Evolutionary conservation across 2,329 filamentous ascomycete species (phyloP).

Genomic region (Mollisiaceae sp.): DNA sequence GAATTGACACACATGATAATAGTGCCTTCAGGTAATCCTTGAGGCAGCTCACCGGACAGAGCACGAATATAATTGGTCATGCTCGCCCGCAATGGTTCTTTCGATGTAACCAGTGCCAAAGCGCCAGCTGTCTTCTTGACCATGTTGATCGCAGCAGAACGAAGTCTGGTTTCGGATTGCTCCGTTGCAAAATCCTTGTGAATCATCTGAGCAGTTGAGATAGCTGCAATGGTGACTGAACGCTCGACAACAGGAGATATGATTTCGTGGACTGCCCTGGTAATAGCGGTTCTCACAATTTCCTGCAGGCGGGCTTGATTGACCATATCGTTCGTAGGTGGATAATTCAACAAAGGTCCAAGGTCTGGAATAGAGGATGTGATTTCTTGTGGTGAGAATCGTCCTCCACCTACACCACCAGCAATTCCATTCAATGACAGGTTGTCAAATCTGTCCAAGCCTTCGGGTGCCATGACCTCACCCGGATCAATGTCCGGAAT

Average conservation of each 20-base stretch:
- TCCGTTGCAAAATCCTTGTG: conserved; percentile 97
- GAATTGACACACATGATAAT: conserved; percentile 99
- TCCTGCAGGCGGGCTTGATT: conserved; percentile 69
- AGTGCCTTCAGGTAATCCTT: conserved; percentile 87
- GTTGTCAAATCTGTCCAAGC: conserved; percentile 81
- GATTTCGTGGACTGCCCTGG: conserved; percentile 91
- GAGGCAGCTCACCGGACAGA: conserved; percentile 69
- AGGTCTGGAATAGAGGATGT: conserved; percentile 85
- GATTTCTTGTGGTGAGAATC: conserved; percentile 78
- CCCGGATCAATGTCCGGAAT: conserved; percentile 66
- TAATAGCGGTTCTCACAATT: conserved; percentile 86
- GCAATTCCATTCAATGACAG: conserved; percentile 77
- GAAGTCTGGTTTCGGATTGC: conserved; percentile 83
- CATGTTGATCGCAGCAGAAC: conserved; percentile 88
- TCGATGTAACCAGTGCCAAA: conserved; percentile 95
- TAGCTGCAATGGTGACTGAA: conserved; percentile 96
- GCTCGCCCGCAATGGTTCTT: conserved; percentile 93
- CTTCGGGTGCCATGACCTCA: conserved; percentile 62
- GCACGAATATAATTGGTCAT: conserved; percentile 94
- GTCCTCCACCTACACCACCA: conserved; percentile 68
- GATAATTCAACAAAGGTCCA: conserved; percentile 77
- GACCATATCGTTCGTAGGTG: conserved; percentile 80
- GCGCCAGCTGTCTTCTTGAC: conserved; percentile 94
- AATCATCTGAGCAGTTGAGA: conserved; percentile 93
- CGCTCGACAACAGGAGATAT: conserved; percentile 97